These are phyloP conservation scores for Heritiera fomes DNA, from an alignment of 345 rosid genomes.

Conservation along the genomic window DNA sequence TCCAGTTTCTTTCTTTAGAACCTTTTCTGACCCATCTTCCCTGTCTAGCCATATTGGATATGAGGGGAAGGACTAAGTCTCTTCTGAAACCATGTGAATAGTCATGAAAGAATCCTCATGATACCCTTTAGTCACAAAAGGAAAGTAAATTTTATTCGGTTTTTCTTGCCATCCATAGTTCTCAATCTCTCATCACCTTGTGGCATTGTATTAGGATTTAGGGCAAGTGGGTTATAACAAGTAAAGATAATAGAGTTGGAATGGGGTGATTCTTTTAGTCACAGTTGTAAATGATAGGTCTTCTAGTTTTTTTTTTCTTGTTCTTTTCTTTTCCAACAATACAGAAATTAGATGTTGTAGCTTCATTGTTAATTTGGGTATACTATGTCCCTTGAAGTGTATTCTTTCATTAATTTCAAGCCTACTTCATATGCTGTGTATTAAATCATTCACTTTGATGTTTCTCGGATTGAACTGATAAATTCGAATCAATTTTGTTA, in stretches of 20 bases:
- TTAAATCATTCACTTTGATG: too few relatives aligned
- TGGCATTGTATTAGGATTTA: slow-evolving; percentile 13
- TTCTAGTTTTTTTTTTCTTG: background rate
- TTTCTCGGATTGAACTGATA: too few relatives aligned
- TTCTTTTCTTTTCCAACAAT: background rate
- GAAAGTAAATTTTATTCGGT: background rate
- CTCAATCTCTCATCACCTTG: background rate
- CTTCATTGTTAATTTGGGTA: background rate
- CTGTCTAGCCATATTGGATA: slow-evolving; percentile 15
- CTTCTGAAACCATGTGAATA: background rate
- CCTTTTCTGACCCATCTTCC: background rate
- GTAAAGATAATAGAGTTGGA: background rate
- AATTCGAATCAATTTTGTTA: too few relatives aligned
- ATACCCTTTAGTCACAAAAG: background rate
- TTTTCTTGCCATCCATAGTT: background rate
- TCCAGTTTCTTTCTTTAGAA: background rate
- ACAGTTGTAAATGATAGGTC: slow-evolving; percentile 15
- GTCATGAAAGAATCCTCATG: background rate
- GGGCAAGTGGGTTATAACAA: background rate
- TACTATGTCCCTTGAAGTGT: background rate
- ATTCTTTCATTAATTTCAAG: slow-evolving; percentile 1
- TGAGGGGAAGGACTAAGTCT: background rate
- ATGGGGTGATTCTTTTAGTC: background rate
- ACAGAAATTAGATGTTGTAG: background rate
- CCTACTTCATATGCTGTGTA: too few relatives aligned